Base-by-base conservation (phyloP, 805 yeast genomes). In the Kodamaea fukazawae region DNA sequence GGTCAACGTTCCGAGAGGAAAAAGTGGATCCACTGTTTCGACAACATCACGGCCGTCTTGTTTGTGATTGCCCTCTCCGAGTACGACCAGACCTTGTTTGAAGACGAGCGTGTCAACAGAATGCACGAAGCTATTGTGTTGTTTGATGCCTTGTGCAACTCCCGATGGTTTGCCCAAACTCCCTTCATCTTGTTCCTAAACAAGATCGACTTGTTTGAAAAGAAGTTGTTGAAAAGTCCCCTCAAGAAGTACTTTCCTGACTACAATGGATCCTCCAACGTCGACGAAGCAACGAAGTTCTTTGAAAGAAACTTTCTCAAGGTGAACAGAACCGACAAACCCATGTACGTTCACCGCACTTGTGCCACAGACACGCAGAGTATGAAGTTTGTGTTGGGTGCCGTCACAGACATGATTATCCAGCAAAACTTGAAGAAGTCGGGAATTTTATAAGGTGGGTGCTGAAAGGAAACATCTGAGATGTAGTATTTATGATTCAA, bases 11-110 rank as follows among this genome's bases (percentile, higher is more conserved):
- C 87, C 14, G 97, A 90, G 59, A 73, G 97, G 45, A 79, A 83
- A 51, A 90, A 90, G 59, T 90, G 97, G 97, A 86, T 90, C 46
- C 96, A 89, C 56, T 87, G 95, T 55, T 90, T 90, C 62, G 93
- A 90, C 54, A 87, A 85, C 46, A 86, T 91, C 36, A 84, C 96
- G 0, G 86, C 95, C 3, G 83, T 95, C 0, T 60, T 91, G 28
- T 93, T 88, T 60, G 96, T 91, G 6, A 75, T 86, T 13, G 96
- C 97, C 0, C 81, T 88, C 17, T 79, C 88, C 34, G 99, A 93
- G 65, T 93, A 87, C 60, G 97, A 91, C 63, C 96, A 91, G 63
- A 80, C 76, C 69, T 64, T 93, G 34, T 88, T 86, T 64, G 99
- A 91, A 61, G 98, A 91, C 60, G 86, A 81, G 49, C 63, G 83